Base-by-base conservation (phyloP, 2,329 filamentous ascomycete genomes). In the Neofusicoccum parvum region DNA sequence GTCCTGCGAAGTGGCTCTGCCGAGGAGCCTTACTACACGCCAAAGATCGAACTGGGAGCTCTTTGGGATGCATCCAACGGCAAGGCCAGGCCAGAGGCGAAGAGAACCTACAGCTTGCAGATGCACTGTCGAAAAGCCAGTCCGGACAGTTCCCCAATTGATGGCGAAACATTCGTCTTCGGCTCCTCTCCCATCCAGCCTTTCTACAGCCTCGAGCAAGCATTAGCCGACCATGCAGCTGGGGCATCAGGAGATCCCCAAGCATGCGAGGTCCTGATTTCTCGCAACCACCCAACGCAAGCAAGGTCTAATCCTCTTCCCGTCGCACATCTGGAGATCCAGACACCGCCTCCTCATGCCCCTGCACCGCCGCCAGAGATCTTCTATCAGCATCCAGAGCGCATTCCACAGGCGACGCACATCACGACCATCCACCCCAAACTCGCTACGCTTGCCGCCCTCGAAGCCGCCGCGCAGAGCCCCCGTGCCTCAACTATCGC, bases 21-120 rank as follows among this genome's bases (percentile, higher is more conserved):
- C 71, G 58, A 72, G 5, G 75, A 73, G 23, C 73, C 73, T 0
- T 79, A 77, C 68, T 78, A 78, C 65, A 79, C 78, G 0, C 84
- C 85, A 0, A 87, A 83, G 1, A 86, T 88, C 50, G 84, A 90
- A 68, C 82, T 91, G 41, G 86, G 86, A 69, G 83, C 83, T 59
- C 82, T 90, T 9, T 92, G 89, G 89, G 87, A 90, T 70, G 87
- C 88, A 0, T 82, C 86, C 67, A 91, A 91, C 72, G 90, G 89
- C 12, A 91, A 86, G 71, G 88, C 88, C 1, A 70, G 73, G 10
- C 74, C 74, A 14, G 64, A 60, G 10, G 69, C 71, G 12, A 71
- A 76, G 20, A 74, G 77, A 59, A 72, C 76, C 11, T 80, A 77
- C 62, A 77, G 76, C 12, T 69, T 80, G 17, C 72, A 74, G 58